Base-by-base conservation (phyloP, 108 stramenopile species). In the Nitzschia palea region DNA sequence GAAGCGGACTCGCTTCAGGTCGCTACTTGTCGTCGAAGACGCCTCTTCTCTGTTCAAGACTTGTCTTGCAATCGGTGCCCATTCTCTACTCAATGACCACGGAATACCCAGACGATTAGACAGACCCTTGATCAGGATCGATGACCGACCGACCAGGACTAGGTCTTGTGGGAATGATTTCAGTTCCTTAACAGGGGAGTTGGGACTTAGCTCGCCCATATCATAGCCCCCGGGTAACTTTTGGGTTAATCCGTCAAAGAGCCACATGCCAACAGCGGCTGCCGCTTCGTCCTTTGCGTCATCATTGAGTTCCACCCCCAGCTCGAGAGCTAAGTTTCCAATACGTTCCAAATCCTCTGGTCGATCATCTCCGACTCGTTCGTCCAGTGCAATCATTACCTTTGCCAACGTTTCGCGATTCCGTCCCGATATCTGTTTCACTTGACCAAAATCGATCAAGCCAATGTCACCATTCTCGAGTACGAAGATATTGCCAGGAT, bases 371-470 rank as follows among this genome's bases (percentile, higher is more conserved):
- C 81, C 77, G 30, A 70, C 44, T 8, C 89, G 83, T 23, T 88
- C 88, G 44, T 87, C 94, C 4, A 95, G 57, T 3, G 95, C 95
- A 44, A 93, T 67, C 95, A 95, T 97, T 31, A 95, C 90, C 78
- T 95, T 90, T 12, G 84, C 84, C 33, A 96, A 83, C 10, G 94
- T 94, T 48, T 91, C 81, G 2, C 92, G 67, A 27, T 80, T 83
- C 28, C 91, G 71, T 22, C 90, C 91, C 18, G 75, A 77, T 30
- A 95, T 92, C 58, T 94, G 91, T 55, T 91, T 95, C 3, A 95
- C 96, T 75, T 97, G 96, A 0, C 87, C 97, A 76, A 96, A 98
- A 68, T 98, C 97, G 65, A 98, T 96, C 27, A 98, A 72, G 14
- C 95, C 96, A 32, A 98, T 91, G 44, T 80, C 60, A 2, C 96